Conservation (phyloP, 2,329 filamentous ascomycete genomes). For the Ophiostoma sp. region DNA sequence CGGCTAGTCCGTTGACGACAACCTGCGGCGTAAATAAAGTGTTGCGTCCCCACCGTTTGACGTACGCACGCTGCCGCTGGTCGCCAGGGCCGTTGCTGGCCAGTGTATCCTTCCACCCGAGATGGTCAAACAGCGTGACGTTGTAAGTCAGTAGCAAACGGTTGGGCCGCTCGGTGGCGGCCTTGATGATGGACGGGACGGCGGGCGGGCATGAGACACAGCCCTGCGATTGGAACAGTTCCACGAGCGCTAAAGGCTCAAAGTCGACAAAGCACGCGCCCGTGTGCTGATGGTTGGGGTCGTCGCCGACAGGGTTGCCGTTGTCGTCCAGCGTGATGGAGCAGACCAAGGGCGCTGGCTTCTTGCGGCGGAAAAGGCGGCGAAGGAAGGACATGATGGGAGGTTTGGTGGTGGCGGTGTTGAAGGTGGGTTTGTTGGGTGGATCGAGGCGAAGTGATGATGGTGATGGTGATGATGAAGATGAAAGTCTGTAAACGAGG, state of each 20-base stretch:
- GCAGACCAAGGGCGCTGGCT: conserved; percentile 38
- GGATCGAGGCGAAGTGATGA: too few species aligned
- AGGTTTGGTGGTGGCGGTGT: not conserved
- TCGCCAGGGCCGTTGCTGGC: conserved; percentile 35
- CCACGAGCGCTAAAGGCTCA: conserved; percentile 38
- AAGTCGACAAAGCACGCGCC: conserved; percentile 39
- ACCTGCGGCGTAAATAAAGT: conserved; percentile 39
- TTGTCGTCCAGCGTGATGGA: conserved; percentile 34
- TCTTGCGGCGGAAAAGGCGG: conserved; percentile 37
- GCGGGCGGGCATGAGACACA: conserved; percentile 39
- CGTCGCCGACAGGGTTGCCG: conserved; percentile 27
- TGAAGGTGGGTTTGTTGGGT: not conserved
- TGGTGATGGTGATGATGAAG: not conserved
- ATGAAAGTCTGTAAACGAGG: not conserved
- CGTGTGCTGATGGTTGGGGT: conserved; percentile 38
- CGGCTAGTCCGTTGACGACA: conserved; percentile 36
- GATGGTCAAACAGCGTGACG: conserved; percentile 40
- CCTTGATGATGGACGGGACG: conserved; percentile 37
- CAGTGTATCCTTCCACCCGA: conserved; percentile 39
- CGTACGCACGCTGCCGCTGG: conserved; percentile 39
- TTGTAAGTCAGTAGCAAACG: conserved; percentile 39
- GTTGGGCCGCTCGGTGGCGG: conserved; percentile 34
- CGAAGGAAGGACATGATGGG: conserved; percentile 1
- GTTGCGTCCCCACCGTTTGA: conserved; percentile 36
- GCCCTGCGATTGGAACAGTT: conserved; percentile 41